Base-by-base conservation (phyloP, 225 moss, liverwort and hornwort species). In the Climacium dendroides region DNA sequence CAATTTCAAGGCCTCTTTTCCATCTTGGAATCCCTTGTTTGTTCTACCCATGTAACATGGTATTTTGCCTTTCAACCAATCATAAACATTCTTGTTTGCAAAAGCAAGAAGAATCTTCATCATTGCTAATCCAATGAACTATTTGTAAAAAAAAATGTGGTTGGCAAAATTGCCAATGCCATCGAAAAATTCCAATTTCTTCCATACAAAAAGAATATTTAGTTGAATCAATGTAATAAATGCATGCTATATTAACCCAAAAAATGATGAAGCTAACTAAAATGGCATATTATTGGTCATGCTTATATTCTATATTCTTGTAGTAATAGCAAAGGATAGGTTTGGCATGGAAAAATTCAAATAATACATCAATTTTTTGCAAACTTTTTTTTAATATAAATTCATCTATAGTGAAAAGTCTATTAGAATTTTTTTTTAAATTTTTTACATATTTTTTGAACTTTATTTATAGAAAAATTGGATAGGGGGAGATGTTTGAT, bases 321-420 rank as follows among this genome's bases (percentile, higher is more conserved):
- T 43, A 26, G 8, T 3, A 41, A 28, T 16, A 45, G 3, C 29
- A 3, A 72, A 28, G 8, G 45, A 17, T 29, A 29, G 11, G 2
- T 72, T 45, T 9, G 10, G 2, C 0, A 47, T 0, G 0, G 0
- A 15, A 5, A 11, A 6, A 19, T 30, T 30, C 1, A 19, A 11
- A 48, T 30, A 74, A 30, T 4, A 29, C 4, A 7, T 6, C 4
- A 73, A 19, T 30, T 32, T 73, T 19, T 19, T 48, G 47, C 11
- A 48, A 48, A 30, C 47, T 30, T 45, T 1, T 3, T 15, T 43
- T 28, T 28, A 72, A 71, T 71, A 28, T 26, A 43, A 13, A 15
- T 39, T 69, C 8, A 1, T 35, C 9, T 7, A 6, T n/a, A 66
- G 12, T 5, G 1, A 37, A 37, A 67, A n/a, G 10, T 22, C 10